Evolutionary conservation across 2,329 filamentous ascomycete species (phyloP).

Genomic region (Cercospora zeae-maydis): DNA sequence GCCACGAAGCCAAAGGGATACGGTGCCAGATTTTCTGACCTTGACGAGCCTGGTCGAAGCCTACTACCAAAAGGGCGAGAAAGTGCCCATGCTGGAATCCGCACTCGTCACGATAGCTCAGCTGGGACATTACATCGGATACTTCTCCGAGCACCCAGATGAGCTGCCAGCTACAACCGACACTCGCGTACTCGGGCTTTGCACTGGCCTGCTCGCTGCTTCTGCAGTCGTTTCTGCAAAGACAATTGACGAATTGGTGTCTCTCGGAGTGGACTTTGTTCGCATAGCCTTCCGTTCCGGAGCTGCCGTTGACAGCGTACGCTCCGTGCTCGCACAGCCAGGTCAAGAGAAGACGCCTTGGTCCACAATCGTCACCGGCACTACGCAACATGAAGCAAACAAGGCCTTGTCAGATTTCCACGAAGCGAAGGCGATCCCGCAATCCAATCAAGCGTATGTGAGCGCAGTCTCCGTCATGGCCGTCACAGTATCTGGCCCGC

Average conservation of each 20-base stretch:
- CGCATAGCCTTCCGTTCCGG: conserved; percentile 65
- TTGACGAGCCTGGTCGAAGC: conserved; percentile 63
- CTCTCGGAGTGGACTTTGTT: conserved; percentile 61
- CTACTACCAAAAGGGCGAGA: conserved; percentile 57
- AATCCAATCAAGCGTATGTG: conserved; percentile 54
- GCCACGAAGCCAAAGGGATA: conserved; percentile 54
- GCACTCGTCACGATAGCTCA: conserved; percentile 63
- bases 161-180: conserved; percentile 51
- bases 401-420: conserved; percentile 57
- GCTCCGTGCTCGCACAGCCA: conserved; percentile 50
- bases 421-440: conserved; percentile 49
- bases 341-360: conserved; percentile 58
- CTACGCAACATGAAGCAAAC: conserved; percentile 51
- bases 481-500: conserved; percentile 58
- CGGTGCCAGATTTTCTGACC: conserved; percentile 60
- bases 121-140: conserved; percentile 66
- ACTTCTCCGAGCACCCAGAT: conserved; percentile 52
- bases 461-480: conserved; percentile 59
- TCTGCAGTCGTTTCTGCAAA: conserved; percentile 62
- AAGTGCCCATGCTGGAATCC: conserved; percentile 62
- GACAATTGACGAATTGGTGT: conserved; percentile 59
- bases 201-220: conserved; percentile 68
- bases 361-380: conserved; percentile 63
- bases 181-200: conserved; percentile 59
- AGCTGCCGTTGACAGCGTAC: conserved; percentile 42